phyloP scores from a whole-genome alignment of 1,284 basidiomycete species.

The Fomitopsis betulina region DNA sequence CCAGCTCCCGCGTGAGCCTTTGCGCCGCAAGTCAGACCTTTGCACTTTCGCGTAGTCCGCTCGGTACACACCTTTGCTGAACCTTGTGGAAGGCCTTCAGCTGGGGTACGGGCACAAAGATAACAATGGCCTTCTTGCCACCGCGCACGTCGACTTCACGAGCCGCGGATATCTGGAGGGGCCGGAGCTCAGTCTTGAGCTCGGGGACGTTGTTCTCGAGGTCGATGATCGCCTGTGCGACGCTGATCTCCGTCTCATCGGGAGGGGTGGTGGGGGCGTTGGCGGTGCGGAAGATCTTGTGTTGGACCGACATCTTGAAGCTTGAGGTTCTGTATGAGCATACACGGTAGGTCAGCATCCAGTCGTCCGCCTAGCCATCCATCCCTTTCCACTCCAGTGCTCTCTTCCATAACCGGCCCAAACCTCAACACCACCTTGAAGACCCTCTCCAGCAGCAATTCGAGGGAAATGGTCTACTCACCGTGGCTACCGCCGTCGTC shows the following conservation, averaged over 20 bases:
- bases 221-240: conserved; percentile 97
- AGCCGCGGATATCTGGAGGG: conserved; percentile 96
- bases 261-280: conserved; percentile 90
- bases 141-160: conserved; percentile 99
- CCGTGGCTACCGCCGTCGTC: conserved; percentile 40
- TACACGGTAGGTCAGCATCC: conserved; percentile 39
- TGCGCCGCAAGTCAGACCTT: conserved; percentile 5
- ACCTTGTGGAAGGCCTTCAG: conserved; percentile 99
- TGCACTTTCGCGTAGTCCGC: not conserved
- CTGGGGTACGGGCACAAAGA: conserved; percentile 98
- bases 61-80: conserved; percentile 79
- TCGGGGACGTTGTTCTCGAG: conserved; percentile 98
- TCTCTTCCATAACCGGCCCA: conserved; percentile 13
- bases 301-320: conserved; percentile 67
- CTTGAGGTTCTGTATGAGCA: conserved; percentile 21
- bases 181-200: conserved; percentile 94
- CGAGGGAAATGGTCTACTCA: conserved; percentile 33
- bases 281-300: conserved; percentile 94
- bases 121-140: conserved; percentile 98
- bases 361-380: conserved; percentile 34
- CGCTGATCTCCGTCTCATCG: conserved; percentile 88
- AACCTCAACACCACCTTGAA: conserved; percentile 8
- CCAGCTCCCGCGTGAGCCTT: conserved; percentile 96
- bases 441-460: conserved; percentile 11
- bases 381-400: conserved; percentile 39